Base-by-base conservation (phyloP, 306 rosid genomes). In the Citrullus colocynthis region DNA sequence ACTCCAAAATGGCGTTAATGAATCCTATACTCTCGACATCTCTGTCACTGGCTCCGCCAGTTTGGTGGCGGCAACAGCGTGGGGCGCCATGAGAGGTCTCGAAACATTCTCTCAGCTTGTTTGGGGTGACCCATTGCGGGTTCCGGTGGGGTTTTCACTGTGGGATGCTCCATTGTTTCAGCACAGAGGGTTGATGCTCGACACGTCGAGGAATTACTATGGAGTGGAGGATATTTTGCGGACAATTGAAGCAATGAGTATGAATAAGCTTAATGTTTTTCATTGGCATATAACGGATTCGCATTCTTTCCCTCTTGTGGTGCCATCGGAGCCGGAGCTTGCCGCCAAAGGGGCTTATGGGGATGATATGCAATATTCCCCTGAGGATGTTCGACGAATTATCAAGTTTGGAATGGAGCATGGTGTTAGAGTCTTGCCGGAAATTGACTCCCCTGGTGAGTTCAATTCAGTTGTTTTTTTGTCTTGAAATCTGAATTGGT, bases 221-320 rank as follows among this genome's bases (percentile, higher is more conserved):
- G 82, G 86, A 0, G 87, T 94, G 24, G 85, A 80, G 80, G 88
- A 88, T 17, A 78, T 94, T 17, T 5, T 90, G 81, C 87, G 98
- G 82, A 90, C 90, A 0, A 82, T 94, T 6, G 74, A 65, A n/a
- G 89, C 88, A 65, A 88, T 94, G 93, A 82, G 93, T 66, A 88
- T 83, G 86, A 94, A 94, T 72, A 94, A 91, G 85, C 79, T 94
- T 44, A 94, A 94, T 41, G 96, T 91, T 62, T 89, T 94, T 28
- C 97, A 94, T 51, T 94, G 94, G 98, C 98, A 94, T 62, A 59
- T 91, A 12, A 90, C 97, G 0, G 98, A 94, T 42, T 90, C 97
- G 1, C 97, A 91, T 0, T 94, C 98, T 17, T 94, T 94, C 59
- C 97, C 97, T 0, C 45, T 91, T 72, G 75, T 92, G 44, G 37